Percentiles rank a stretch among this genome's conserved stretches.
phyloP scores from a whole-genome alignment of 371 early-diverging fungal species.

The Syncephalastrum monosporum region DNA sequence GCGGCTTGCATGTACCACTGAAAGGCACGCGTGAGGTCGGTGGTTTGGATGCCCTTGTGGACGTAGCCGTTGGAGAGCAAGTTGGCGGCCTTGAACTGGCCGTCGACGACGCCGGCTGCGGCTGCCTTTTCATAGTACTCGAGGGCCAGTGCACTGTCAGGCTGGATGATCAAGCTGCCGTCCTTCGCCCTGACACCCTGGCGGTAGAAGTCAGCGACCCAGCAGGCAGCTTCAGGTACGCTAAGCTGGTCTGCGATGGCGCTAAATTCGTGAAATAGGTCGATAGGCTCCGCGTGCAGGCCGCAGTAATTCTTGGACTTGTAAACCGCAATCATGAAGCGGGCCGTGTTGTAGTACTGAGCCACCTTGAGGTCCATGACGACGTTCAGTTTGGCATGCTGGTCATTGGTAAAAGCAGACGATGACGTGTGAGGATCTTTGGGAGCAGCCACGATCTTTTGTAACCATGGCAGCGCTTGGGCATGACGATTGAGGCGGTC shows the following conservation, averaged over 20 bases:
- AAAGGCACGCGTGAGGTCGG: slow-evolving; percentile 36
- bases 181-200: slow-evolving; percentile 1
- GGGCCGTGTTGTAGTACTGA: background rate
- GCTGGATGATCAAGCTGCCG: slow-evolving; percentile 3
- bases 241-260: slow-evolving; percentile 6
- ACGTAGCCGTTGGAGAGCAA: slow-evolving; percentile 33
- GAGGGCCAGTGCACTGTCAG: slow-evolving; percentile 21
- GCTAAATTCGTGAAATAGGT: slow-evolving; percentile 13
- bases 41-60: slow-evolving; percentile 13
- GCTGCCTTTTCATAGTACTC: slow-evolving; percentile 30
- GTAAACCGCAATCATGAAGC: slow-evolving; percentile 18
- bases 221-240: slow-evolving; percentile 11
- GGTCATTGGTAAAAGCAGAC: background rate
- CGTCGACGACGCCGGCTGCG: slow-evolving; percentile 21
- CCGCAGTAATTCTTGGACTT: slow-evolving; percentile 22
- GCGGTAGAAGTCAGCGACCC: slow-evolving; percentile 13
- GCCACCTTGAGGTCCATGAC: too few relatives aligned
- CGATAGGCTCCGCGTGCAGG: slow-evolving; percentile 23
- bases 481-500: background rate
- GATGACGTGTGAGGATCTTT: too few relatives aligned
- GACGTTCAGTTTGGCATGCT: slow-evolving; percentile 4
- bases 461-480: slow-evolving; percentile 13
- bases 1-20: slow-evolving; percentile 53
- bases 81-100: slow-evolving; percentile 33
- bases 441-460: background rate